Base-by-base conservation (phyloP, 2,329 filamentous ascomycete species). In the Eutypella sp. region DNA sequence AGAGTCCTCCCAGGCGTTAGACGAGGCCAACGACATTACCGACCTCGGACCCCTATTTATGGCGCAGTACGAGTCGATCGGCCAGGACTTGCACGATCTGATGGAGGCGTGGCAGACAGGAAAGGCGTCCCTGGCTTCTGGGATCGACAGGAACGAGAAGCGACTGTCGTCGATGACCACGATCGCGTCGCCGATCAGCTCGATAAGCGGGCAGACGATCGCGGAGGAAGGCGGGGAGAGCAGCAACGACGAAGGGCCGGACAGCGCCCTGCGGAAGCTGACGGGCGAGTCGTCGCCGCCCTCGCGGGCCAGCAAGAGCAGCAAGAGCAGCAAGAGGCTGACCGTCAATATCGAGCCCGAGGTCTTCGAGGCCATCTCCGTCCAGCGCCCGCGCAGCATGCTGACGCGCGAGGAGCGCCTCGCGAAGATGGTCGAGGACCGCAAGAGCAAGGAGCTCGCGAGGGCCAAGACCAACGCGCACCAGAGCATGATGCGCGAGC, bases 51-150 rank as follows among this genome's bases (percentile, higher is more conserved):
- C 84, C 1, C 84, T 82, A 51, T 75, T 97, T 33, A 84, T 96
- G 76, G 71, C 83, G 19, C 93, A 97, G 60, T 99, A 97, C 65
- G 93, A 99, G 46, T 92, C 90, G 4, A 95, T 99, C 52, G 93
- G 93, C 3, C 76, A 84, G 22, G 93, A 99, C 60, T 75, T 99
- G 38, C 85, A 85, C 62, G 79, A 84, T 37, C 71, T 96, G 41
- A 82, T 91, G 66, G 78, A 86, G 51, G 87, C 89, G 52, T 96
- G 91, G 91, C 89, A 95, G 58, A 80, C 85, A 43, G 93, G 92
- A 42, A 92, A 87, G 64, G 79, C 84, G n/a, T 84, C 89, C 5
- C 73, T 99, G 43, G 83, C 89, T 40, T 81, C 82, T 45, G 91
- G 87, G 54, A 86, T 96, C 59, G 85, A 93, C 64, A 82, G 84